Conservation (phyloP, 495 filamentous ascomycete genomes). For the Tuber aestivum region DNA sequence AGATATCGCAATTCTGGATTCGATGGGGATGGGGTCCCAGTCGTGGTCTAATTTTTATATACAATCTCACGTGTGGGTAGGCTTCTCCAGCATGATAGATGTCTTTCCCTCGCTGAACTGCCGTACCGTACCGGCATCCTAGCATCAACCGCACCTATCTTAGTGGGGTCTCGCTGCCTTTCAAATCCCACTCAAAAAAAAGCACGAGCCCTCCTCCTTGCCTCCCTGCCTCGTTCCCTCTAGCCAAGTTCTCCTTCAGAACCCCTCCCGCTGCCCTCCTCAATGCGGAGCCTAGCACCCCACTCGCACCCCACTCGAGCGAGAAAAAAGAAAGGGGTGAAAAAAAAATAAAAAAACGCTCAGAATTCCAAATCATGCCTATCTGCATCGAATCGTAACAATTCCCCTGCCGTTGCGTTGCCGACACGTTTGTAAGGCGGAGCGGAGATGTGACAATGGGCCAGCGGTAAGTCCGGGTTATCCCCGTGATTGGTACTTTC, state of each 20-base stretch:
- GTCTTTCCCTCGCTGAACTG: not conserved
- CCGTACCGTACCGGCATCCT: not conserved
- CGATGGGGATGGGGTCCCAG: not conserved
- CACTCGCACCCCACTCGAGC: not conserved
- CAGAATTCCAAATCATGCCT: not conserved
- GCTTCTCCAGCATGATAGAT: not conserved
- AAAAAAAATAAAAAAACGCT: not conserved
- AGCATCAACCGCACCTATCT: not conserved
- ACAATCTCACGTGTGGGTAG: not conserved
- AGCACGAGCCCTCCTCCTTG: not conserved
- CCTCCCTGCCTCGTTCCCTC: not conserved
- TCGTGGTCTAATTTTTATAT: not conserved
- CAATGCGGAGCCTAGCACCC: not conserved
- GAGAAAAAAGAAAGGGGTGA: too few species aligned
- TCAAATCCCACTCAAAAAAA: not conserved
- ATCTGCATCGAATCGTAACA: not conserved
- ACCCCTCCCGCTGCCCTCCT: not conserved
- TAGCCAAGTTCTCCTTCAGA: not conserved
- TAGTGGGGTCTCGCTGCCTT: not conserved
- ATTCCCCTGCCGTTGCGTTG: not conserved
- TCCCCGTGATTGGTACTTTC: not conserved
- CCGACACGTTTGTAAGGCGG: not conserved
- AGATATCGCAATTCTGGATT: not conserved
- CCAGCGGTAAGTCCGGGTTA: not conserved
- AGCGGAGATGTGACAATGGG: not conserved